Evolutionary conservation across 805 yeast genomes (phyloP).

Genomic region (Saccharomycopsis oosterbeekiorum): DNA sequence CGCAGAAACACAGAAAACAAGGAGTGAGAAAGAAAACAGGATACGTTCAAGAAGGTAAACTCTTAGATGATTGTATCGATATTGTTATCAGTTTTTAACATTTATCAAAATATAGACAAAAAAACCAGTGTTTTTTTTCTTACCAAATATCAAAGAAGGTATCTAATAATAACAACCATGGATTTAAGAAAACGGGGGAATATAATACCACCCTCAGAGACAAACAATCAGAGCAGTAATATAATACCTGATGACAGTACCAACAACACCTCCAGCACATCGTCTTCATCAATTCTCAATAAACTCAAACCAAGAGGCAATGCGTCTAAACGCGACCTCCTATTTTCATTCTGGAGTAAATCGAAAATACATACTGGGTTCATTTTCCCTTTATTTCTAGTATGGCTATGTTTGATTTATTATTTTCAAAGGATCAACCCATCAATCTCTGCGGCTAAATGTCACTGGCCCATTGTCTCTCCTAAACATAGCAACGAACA

Average conservation of each 20-base stretch:
- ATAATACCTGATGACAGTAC: background rate
- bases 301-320: background rate
- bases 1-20: too few species aligned
- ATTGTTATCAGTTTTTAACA: too few species aligned
- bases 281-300: background rate
- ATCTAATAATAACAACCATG: background rate
- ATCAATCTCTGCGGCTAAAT: constrained; percentile 32
- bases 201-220: background rate
- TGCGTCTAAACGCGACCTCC: too few species aligned
- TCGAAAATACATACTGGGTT: constrained; percentile 19
- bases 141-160: too few species aligned
- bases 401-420: constrained; percentile 39
- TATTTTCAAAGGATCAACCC: constrained; percentile 48
- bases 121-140: too few species aligned
- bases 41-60: too few species aligned
- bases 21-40: too few species aligned
- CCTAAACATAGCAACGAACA: background rate
- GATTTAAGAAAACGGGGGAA: background rate
- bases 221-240: background rate
- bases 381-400: constrained; percentile 17
- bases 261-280: background rate
- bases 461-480: constrained; percentile 25
- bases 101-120: background rate
- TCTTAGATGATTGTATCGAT: too few species aligned
- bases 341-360: background rate